A percentile compares a stretch with the other conserved stretches of the same genome.
Conservation (phyloP, 176 grass and related monocot species). For the Triticum monococcum region DNA sequence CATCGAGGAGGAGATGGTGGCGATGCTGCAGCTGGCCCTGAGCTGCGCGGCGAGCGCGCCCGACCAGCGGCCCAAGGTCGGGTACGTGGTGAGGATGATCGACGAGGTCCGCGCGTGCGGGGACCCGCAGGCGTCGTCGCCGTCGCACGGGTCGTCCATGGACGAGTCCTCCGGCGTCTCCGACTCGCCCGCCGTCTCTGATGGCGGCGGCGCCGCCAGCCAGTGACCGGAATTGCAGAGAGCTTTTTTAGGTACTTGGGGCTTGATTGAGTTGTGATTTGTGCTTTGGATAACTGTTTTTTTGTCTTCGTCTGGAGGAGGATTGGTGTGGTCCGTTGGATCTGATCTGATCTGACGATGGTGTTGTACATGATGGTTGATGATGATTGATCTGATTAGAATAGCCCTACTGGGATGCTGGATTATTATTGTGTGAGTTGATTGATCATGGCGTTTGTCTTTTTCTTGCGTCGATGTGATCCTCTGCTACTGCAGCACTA, state of each 20-base stretch:
- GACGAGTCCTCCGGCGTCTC: conserved; percentile 78
- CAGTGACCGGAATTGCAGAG: conserved; percentile 18
- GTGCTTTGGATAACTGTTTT: neutral
- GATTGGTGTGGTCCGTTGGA: conserved; percentile 22
- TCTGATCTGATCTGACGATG: neutral
- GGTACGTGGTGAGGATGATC: conserved; percentile 78
- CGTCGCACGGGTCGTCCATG: conserved; percentile 68
- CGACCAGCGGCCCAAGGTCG: conserved; percentile 86
- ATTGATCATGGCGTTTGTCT: no score
- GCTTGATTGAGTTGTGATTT: neutral
- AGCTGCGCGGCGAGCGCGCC: conserved; percentile 53
- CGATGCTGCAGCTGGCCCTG: conserved; percentile 85
- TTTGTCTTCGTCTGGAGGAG: neutral
- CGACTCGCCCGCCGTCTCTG: conserved; percentile 46
- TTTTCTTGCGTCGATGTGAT: no score
- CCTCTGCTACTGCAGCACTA: no score
- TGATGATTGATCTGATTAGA: neutral
- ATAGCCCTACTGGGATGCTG: neutral
- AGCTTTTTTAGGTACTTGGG: neutral
- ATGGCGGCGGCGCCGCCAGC: conserved; percentile 54
- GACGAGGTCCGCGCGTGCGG: conserved; percentile 69
- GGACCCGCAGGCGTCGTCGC: conserved; percentile 37
- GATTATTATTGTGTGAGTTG: no score
- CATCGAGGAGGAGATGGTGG: conserved; percentile 98
- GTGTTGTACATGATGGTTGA: neutral